These are phyloP conservation scores for Cicer arietinum DNA, from an alignment of 306 rosid species.

Conservation along the genomic window DNA sequence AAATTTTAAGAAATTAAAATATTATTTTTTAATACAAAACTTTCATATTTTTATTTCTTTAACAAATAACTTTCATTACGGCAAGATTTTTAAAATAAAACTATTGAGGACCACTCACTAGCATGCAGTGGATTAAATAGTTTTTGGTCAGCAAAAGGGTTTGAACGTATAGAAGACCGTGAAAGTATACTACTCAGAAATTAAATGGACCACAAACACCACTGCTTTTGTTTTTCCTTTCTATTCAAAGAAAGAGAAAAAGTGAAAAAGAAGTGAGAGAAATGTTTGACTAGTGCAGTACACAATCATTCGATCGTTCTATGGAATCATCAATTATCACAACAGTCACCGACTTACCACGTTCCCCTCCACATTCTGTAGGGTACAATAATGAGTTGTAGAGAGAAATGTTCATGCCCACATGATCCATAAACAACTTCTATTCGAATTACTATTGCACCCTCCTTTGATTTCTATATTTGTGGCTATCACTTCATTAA, in stretches of 20 bases:
- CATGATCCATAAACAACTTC: background rate
- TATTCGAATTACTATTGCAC: background rate
- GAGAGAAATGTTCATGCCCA: slow-evolving; percentile 18
- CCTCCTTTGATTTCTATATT: background rate
- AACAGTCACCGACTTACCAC: slow-evolving; percentile 42
- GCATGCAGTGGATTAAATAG: slow-evolving; percentile 12
- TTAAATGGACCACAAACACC: slow-evolving; percentile 45
- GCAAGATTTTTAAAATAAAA: too few relatives aligned
- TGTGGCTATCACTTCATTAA: background rate
- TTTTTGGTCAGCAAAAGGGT: background rate
- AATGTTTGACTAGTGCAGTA: slow-evolving; percentile 41
- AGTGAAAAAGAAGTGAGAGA: slow-evolving; percentile 19
- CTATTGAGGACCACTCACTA: slow-evolving; percentile 2
- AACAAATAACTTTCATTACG: too few relatives aligned
- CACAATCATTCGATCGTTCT: slow-evolving; percentile 13
- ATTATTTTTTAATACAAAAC: too few relatives aligned
- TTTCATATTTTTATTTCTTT: too few relatives aligned
- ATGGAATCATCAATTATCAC: slow-evolving; percentile 37
- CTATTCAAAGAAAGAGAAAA: background rate
- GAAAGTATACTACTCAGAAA: slow-evolving; percentile 41
- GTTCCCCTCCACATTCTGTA: slow-evolving; percentile 32
- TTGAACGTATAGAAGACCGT: slow-evolving; percentile 45
- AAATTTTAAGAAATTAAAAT: too few relatives aligned
- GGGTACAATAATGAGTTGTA: slow-evolving; percentile 41
- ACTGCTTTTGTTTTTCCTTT: background rate